Evolutionary conservation across 2,329 filamentous ascomycete genomes (phyloP).

Genomic region (Cladophialophora bantiana): DNA sequence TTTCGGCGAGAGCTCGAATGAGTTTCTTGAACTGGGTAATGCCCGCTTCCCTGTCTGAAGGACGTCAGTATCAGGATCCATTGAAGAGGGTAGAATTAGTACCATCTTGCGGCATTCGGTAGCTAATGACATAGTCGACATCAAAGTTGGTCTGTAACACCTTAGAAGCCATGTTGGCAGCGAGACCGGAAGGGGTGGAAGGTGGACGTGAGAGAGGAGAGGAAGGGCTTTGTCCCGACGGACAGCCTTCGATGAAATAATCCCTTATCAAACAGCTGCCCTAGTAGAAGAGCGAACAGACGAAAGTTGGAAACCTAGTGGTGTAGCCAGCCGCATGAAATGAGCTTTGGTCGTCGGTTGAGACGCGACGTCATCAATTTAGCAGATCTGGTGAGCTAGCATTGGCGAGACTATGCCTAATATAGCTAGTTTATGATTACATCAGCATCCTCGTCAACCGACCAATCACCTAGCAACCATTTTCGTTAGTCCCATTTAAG

Average conservation of each 20-base stretch:
- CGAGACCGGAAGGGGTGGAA: neutral
- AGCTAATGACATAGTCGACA: slow-evolving; percentile 89
- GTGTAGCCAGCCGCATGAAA: neutral
- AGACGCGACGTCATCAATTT: slow-evolving; percentile 13
- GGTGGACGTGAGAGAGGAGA: neutral
- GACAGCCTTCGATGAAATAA: neutral
- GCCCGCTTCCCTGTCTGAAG: slow-evolving; percentile 70
- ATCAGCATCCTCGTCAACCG: neutral
- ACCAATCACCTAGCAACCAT: neutral
- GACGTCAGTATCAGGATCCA: slow-evolving; percentile 27
- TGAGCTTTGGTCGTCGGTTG: slow-evolving; percentile 2
- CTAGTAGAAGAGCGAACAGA: neutral
- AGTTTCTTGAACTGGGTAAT: slow-evolving; percentile 79
- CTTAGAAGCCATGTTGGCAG: slow-evolving; percentile 34
- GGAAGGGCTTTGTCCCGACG: neutral
- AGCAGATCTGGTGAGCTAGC: neutral
- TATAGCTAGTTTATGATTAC: neutral
- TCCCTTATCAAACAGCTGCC: neutral
- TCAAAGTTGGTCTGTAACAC: slow-evolving; percentile 60
- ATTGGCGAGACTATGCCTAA: neutral
- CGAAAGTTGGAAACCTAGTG: slow-evolving; percentile 18
- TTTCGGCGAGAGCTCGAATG: slow-evolving; percentile 73
- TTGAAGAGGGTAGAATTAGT: neutral
- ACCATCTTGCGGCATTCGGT: slow-evolving; percentile 72
- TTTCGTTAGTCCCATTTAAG: neutral